Evolutionary conservation across 305 asterid genomes (phyloP).

Genomic region (Fraxinus xanthoxyloides): DNA sequence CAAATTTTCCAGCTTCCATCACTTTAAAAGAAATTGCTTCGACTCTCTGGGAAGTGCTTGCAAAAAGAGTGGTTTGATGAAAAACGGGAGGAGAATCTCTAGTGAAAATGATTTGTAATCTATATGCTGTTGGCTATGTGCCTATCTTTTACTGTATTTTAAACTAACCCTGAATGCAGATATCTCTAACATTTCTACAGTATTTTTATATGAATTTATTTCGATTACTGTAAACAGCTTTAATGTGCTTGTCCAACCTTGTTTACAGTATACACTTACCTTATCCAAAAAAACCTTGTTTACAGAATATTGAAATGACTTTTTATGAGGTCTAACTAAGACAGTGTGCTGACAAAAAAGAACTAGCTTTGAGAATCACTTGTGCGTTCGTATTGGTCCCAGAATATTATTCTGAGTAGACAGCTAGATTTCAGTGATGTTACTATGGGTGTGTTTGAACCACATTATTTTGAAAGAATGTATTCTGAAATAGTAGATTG

Average conservation of each 20-base stretch:
- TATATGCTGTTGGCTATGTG: too few relatives aligned
- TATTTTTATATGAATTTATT: not conserved
- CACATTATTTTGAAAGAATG: too few relatives aligned
- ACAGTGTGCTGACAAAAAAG: not conserved
- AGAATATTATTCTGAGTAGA: not conserved
- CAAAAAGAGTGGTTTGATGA: not conserved
- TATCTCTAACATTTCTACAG: not conserved
- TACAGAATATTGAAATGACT: not conserved
- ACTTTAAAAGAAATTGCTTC: not conserved
- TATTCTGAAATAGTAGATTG: too few relatives aligned
- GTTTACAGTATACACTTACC: too few relatives aligned
- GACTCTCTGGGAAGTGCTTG: not conserved
- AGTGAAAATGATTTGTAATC: too few relatives aligned
- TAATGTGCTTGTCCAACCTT: slow-evolving; percentile 4
- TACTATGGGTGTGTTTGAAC: too few relatives aligned
- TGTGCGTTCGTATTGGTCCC: not conserved
- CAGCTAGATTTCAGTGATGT: not conserved
- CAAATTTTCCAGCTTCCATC: not conserved
- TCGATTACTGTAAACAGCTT: not conserved
- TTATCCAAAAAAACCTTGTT: too few relatives aligned
- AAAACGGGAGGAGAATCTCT: too few relatives aligned
- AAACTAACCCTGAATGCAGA: too few relatives aligned
- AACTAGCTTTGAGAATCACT: slow-evolving; percentile 1
- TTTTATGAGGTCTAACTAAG: not conserved
- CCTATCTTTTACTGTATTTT: too few relatives aligned